Evolutionary conservation across 441 rosid species (phyloP).

Genomic region (Raphanus hybrid): DNA sequence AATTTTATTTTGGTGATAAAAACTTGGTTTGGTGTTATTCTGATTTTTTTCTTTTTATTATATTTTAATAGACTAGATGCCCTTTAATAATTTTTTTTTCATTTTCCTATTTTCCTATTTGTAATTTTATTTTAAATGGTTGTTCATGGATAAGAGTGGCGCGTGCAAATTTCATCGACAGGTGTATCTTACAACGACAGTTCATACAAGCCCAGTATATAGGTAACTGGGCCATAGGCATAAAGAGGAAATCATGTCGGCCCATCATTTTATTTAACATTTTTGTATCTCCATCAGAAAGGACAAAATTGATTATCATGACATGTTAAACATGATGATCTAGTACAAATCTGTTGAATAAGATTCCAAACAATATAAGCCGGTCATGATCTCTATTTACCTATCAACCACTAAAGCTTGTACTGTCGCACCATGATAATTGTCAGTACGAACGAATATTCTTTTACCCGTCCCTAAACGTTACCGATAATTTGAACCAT

Average conservation of each 20-base stretch:
- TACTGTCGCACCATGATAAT: constrained; percentile 27
- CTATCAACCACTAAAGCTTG: constrained; percentile 37
- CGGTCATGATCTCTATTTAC: background rate
- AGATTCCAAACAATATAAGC: constrained; percentile 13
- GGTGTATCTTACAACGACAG: background rate
- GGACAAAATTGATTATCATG: background rate
- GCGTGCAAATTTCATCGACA: constrained; percentile 1
- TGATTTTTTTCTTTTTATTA: no score
- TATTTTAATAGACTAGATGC: no score
- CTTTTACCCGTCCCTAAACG: constrained; percentile 7
- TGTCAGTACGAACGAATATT: constrained; percentile 39
- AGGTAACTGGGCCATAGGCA: background rate
- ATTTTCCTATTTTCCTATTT: no score
- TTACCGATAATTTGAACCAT: constrained; percentile 25
- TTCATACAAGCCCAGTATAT: constrained; percentile 7
- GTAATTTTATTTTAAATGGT: no score
- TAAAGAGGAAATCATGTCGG: background rate
- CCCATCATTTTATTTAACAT: no score
- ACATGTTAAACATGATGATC: constrained; percentile 13
- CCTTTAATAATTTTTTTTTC: no score
- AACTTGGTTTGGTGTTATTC: no score
- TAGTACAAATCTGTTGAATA: constrained; percentile 18
- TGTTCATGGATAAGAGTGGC: background rate
- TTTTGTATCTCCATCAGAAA: background rate
- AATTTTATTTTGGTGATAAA: no score